Evolutionary conservation across 192 early-diverging fungal genomes (phyloP), one percentile per base, ranked within the genome.

Genomic region (Martensiomyces pterosporus): DNA sequence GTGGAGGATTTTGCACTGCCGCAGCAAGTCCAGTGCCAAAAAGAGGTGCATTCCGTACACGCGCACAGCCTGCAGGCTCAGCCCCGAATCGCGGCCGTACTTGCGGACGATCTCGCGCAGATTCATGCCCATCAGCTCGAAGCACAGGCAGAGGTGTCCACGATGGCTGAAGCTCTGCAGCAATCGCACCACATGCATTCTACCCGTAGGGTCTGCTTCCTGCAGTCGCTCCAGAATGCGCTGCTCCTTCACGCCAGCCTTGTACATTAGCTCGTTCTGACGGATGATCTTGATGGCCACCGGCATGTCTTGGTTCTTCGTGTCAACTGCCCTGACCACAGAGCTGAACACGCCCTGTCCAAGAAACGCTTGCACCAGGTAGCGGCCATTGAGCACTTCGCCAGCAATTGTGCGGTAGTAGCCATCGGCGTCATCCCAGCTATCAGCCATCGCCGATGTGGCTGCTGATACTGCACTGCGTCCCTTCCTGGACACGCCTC

Each of bases 221-320:
- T 78, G 76, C 3, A 99, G 68, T 38, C 93, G 86, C 50, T 92
- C 90, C 4, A 99, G 77, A 37, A 99, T 90, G 27, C 79, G 80
- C 24, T 91, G 69, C 62, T 99, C 96, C 67, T 90, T 96, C 47
- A 82, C 64, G 14, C 89, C 92, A 6, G 91, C 91, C 25, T 82
- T 83, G 62, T 87, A 85, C 91, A 93, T 97, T 15, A 81, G 82
- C 48, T 94, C 94, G 66, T 97, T 97, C 65, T 87, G 93, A 2
- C 96, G 87, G 48, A 97, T 86, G 22, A 99, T 78, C 68, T 99
- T 99, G 51, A 99, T 89, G 0, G 96, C 96, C 18, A 97, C 94
- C 24, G 92, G 86, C 5, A 65, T 73, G 37, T 89, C 71, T 6
- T 64, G 65, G 38, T 84, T 79, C 45, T 81, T 58, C 7, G 74